phyloP scores from a whole-genome alignment of 78 protist species.

The Neovahlkampfia damariscottae region DNA sequence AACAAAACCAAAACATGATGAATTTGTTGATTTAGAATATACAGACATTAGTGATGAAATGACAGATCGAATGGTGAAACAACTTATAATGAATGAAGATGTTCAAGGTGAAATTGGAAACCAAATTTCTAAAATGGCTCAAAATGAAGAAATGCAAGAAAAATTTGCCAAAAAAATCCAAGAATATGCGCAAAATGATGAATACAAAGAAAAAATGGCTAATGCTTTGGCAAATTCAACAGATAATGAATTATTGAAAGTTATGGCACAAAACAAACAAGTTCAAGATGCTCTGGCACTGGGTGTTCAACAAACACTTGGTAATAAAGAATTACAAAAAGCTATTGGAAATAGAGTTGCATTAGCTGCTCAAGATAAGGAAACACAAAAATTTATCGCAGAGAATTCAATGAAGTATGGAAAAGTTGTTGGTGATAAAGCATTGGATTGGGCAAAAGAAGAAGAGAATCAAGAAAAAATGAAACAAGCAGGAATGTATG shows the following conservation, averaged over 20 bases:
- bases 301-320: background rate
- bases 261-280: background rate
- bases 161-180: too few species aligned
- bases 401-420: background rate
- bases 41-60: too few species aligned
- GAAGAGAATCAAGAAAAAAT: too few species aligned
- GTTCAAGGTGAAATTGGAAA: background rate
- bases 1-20: too few species aligned
- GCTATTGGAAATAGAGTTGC: background rate
- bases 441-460: too few species aligned
- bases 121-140: background rate
- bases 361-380: background rate
- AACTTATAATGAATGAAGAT: background rate
- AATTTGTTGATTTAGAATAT: too few species aligned
- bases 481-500: too few species aligned
- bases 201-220: background rate
- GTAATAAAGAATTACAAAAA: background rate
- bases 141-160: background rate
- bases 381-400: background rate
- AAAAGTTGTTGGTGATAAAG: background rate
- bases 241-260: background rate
- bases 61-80: too few species aligned
- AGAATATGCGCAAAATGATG: background rate
- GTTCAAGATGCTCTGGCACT: background rate
- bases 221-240: background rate